Evolutionary conservation across 371 early-diverging fungal species (phyloP).

Genomic region (Mitosporidium daphniae): DNA sequence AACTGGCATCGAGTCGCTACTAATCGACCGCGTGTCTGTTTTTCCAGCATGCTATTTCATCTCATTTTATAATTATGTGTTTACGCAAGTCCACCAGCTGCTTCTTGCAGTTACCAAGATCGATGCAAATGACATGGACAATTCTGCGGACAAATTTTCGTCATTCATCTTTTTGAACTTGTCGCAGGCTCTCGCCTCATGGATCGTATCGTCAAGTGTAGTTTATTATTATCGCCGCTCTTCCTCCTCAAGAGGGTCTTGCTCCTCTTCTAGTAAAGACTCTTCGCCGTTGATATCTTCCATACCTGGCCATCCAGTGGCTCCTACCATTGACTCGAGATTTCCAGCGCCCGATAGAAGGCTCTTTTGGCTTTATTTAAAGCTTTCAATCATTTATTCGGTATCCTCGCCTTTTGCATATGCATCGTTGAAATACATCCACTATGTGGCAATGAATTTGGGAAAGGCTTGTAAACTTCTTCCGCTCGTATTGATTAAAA

Average conservation of each 20-base stretch:
- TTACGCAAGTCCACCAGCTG: no score
- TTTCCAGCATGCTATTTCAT: neutral
- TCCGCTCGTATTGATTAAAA: constrained; percentile 71
- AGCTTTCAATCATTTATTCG: constrained; percentile 7
- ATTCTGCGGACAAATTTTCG: constrained; percentile 17
- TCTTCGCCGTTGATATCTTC: neutral
- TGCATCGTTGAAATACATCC: constrained; percentile 51
- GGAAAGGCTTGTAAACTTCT: constrained; percentile 87
- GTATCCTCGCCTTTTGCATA: constrained; percentile 65
- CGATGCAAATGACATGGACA: no score
- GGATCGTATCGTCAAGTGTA: constrained; percentile 23
- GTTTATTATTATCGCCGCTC: no score
- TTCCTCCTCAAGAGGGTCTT: neutral
- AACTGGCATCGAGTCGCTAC: neutral
- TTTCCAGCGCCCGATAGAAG: no score
- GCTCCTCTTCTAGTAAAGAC: neutral
- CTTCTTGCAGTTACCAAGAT: no score
- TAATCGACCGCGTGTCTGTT: neutral
- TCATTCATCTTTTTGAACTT: constrained; percentile 52
- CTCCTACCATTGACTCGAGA: no score
- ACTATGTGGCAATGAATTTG: constrained; percentile 78
- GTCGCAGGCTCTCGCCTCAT: constrained; percentile 32
- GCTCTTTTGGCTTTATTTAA: no score
- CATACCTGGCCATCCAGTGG: neutral
- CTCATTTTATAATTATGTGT: neutral